Percentiles rank a stretch among this genome's conserved stretches.
Conservation (phyloP, 352 stramenopile genomes). For the Globisporangium alternatum region DNA sequence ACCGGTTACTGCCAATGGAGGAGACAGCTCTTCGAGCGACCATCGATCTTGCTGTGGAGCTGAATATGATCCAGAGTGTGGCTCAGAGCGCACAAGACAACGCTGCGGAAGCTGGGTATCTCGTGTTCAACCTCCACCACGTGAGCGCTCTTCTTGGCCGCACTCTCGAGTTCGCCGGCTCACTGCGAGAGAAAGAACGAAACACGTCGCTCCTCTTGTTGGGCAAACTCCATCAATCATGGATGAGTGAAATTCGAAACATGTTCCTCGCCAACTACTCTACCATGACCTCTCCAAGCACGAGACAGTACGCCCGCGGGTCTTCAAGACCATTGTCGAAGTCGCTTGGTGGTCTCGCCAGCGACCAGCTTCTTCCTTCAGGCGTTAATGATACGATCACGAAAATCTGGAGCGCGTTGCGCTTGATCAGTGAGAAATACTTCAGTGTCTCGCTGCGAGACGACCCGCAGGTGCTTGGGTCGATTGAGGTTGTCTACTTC, state of each 20-base stretch:
- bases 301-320: not conserved
- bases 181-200: slow-evolving; percentile 8
- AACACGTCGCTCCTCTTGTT: slow-evolving; percentile 39
- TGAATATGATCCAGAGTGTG: slow-evolving; percentile 34
- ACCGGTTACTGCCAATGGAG: slow-evolving; percentile 29
- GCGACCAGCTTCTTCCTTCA: not conserved
- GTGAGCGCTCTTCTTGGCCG: slow-evolving; percentile 35
- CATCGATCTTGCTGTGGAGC: slow-evolving; percentile 48
- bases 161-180: slow-evolving; percentile 29
- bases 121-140: slow-evolving; percentile 57
- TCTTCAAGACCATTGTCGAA: not conserved
- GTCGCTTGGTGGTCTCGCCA: not conserved
- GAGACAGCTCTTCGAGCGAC: slow-evolving; percentile 51
- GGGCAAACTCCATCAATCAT: slow-evolving; percentile 59
- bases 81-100: not conserved
- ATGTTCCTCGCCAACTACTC: slow-evolving; percentile 39
- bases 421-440: slow-evolving; percentile 56
- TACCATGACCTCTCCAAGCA: not conserved
- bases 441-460: slow-evolving; percentile 53
- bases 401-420: slow-evolving; percentile 30
- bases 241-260: slow-evolving; percentile 48
- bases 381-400: slow-evolving; percentile 17
- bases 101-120: not conserved
- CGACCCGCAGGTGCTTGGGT: slow-evolving; percentile 21
- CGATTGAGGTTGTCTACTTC: slow-evolving; percentile 42